Percentiles rank a stretch among this genome's conserved stretches.
phyloP scores from a whole-genome alignment of 2,329 filamentous ascomycete species.

The Curvularia verruculosa region DNA sequence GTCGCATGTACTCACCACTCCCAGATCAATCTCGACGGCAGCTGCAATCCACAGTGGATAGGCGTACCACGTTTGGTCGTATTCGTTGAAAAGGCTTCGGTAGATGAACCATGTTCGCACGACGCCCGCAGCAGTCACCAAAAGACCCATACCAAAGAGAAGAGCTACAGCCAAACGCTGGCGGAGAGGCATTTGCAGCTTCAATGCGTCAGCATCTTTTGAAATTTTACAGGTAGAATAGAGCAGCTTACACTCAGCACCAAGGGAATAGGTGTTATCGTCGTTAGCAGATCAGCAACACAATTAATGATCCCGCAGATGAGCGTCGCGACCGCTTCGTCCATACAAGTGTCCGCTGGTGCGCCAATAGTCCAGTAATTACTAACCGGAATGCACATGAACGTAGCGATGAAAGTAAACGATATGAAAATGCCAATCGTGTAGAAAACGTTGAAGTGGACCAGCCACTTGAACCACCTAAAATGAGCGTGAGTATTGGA shows the following conservation, averaged over 20 bases:
- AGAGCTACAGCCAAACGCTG: constrained; percentile 50
- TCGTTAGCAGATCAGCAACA: constrained; percentile 52
- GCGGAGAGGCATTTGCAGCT: constrained; percentile 51
- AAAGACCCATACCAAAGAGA: constrained; percentile 51
- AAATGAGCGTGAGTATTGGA: not conserved
- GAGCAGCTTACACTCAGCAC: constrained; percentile 40
- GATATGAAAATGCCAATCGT: constrained; percentile 48
- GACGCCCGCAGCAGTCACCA: constrained; percentile 52
- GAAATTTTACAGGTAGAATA: not conserved
- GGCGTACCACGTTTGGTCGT: constrained; percentile 54
- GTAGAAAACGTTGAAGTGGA: constrained; percentile 50
- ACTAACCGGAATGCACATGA: constrained; percentile 51
- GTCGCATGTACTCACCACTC: constrained; percentile 46
- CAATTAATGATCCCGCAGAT: constrained; percentile 52
- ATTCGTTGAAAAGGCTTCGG: constrained; percentile 49
- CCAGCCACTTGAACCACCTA: constrained; percentile 47
- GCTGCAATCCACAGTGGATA: constrained; percentile 57
- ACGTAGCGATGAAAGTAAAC: constrained; percentile 46
- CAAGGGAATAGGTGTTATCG: constrained; percentile 53
- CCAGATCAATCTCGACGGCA: constrained; percentile 55
- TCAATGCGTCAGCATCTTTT: not conserved
- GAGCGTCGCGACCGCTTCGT: constrained; percentile 51
- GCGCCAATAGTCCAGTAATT: constrained; percentile 52
- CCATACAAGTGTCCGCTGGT: constrained; percentile 43
- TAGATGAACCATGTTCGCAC: constrained; percentile 55